A percentile compares a stretch with the other conserved stretches of the same genome.
phyloP scores from a whole-genome alignment of 2,329 filamentous ascomycete species.

The Talaromyces sp. region DNA sequence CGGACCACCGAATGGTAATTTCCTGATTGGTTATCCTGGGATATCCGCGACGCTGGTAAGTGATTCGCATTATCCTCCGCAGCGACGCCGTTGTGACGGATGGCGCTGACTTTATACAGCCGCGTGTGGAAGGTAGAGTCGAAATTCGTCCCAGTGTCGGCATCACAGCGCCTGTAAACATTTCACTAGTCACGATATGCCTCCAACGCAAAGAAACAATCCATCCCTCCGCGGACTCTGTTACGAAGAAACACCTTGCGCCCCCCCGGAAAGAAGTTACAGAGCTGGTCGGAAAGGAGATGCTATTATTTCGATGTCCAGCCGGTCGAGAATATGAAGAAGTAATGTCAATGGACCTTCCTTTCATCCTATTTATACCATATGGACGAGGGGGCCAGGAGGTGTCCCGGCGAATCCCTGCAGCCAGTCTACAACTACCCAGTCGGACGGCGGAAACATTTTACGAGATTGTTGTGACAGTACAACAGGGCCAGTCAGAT shows the following conservation, averaged over 20 bases:
- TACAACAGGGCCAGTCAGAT: conserved; percentile 82
- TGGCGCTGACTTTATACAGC: conserved; percentile 52
- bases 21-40: conserved; percentile 93
- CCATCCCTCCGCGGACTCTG: conserved; percentile 89
- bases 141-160: conserved; percentile 87
- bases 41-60: conserved; percentile 95
- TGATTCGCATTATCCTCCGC: conserved; percentile 23
- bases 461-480: conserved; percentile 93
- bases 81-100: not conserved
- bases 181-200: conserved; percentile 92
- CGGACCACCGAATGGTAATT: conserved; percentile 94
- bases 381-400: conserved; percentile 90
- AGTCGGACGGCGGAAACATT: conserved; percentile 94
- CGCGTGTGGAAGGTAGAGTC: conserved; percentile 95
- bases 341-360: conserved; percentile 92
- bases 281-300: conserved; percentile 93
- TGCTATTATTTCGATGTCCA: conserved; percentile 82
- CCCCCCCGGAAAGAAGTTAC: conserved; percentile 85
- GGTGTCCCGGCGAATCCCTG: conserved; percentile 82
- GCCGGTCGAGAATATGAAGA: conserved; percentile 80
- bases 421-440: conserved; percentile 83
- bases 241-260: conserved; percentile 86
- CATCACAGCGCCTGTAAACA: conserved; percentile 79
- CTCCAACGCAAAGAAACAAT: conserved; percentile 93
- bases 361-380: conserved; percentile 95